phyloP scores from a whole-genome alignment of 2,329 filamentous ascomycete species.

The Myriosclerotinia curreyana region DNA sequence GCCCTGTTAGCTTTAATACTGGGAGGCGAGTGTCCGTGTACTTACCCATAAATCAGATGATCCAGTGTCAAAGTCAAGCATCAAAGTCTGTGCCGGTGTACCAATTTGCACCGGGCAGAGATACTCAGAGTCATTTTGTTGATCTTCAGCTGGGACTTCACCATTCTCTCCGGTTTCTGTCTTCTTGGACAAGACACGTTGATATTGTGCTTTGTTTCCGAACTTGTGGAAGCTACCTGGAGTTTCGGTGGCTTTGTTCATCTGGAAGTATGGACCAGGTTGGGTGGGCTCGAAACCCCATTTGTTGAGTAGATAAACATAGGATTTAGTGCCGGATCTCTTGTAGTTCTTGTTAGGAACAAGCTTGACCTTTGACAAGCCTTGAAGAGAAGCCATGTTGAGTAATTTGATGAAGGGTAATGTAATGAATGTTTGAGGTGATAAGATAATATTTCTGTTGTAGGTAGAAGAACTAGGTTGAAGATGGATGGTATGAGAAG shows the following conservation, averaged over 20 bases:
- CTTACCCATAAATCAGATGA: constrained; percentile 67
- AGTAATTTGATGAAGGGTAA: background rate
- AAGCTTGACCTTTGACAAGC: constrained; percentile 46
- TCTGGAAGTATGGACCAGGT: constrained; percentile 58
- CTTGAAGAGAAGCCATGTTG: constrained; percentile 37
- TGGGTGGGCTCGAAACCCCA: constrained; percentile 62
- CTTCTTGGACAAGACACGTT: constrained; percentile 49
- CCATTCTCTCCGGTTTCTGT: constrained; percentile 41
- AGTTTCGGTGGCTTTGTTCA: constrained; percentile 42
- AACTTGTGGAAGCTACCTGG: constrained; percentile 48
- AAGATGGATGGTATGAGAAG: background rate
- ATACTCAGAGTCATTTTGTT: constrained; percentile 65
- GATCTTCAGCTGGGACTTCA: constrained; percentile 58
- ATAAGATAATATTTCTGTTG: constrained; percentile 2
- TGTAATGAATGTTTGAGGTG: background rate
- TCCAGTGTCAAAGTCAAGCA: constrained; percentile 68
- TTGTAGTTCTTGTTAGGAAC: constrained; percentile 59
- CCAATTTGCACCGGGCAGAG: constrained; percentile 63
- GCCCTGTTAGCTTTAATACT: constrained; percentile 15
- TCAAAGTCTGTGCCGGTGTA: constrained; percentile 59
- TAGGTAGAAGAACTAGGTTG: constrained; percentile 1
- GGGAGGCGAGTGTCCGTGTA: background rate
- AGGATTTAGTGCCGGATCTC: constrained; percentile 59
- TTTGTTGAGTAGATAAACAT: constrained; percentile 58
- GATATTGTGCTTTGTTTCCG: constrained; percentile 49